phyloP scores from a whole-genome alignment of 2,329 filamentous ascomycete species.

The Thelonectria discophora region DNA sequence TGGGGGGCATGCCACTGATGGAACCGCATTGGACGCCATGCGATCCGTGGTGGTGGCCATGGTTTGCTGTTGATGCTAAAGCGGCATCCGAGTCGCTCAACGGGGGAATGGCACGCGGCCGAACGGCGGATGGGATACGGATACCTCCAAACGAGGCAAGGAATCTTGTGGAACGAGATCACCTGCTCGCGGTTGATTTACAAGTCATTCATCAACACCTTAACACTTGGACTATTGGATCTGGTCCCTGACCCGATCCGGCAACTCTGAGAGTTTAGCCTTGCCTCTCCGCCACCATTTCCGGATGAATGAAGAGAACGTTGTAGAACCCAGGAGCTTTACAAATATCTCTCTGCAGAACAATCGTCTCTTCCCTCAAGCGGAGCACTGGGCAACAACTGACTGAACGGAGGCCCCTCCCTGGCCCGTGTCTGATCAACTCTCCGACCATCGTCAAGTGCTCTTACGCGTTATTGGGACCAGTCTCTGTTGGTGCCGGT shows the following conservation, averaged over 20 bases:
- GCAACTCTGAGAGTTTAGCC: slow-evolving; percentile 4
- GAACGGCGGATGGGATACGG: slow-evolving; percentile 12
- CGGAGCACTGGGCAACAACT: background rate
- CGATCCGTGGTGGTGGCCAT: background rate
- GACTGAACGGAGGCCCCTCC: background rate
- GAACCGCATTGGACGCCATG: slow-evolving; percentile 6
- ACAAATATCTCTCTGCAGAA: background rate
- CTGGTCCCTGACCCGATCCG: slow-evolving; percentile 18
- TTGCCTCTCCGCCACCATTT: background rate
- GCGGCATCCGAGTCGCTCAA: background rate
- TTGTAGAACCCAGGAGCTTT: background rate
- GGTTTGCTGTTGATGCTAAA: background rate
- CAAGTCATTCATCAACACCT: background rate
- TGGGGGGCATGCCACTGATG: slow-evolving; percentile 3
- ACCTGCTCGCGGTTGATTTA: slow-evolving; percentile 13
- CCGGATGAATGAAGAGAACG: background rate
- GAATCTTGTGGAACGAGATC: background rate
- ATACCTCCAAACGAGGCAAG: background rate
- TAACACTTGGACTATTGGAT: slow-evolving; percentile 12
- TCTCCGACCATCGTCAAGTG: background rate
- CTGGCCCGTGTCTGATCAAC: background rate
- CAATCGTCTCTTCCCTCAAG: background rate
- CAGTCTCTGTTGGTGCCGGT: background rate
- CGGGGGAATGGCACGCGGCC: slow-evolving; percentile 4
- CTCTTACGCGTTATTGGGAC: background rate